Evolutionary conservation across 768 basidiomycete species (phyloP), one percentile per base, ranked within the genome.

Genomic region (Termitomyces sp.): DNA sequence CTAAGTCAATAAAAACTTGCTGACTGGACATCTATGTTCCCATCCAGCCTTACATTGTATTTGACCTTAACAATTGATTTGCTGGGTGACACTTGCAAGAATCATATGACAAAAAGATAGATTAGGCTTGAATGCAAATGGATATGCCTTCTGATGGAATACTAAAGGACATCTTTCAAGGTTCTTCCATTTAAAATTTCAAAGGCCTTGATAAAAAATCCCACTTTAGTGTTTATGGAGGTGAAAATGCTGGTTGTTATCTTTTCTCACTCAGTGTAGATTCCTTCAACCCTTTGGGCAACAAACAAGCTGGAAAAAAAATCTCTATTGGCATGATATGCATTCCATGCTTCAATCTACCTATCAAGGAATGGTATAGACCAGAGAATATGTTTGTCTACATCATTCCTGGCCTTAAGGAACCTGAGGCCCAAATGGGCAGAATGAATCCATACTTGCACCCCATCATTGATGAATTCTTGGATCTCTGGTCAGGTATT

Each of bases 191-290:
- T n/a, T 63, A 60, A 9, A 43, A 63, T 3, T 65, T 73, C 47
- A 59, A 57, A 43, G 71, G 68, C 5, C 64, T 63, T 1, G 64
- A 71, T 59, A 54, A 58, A 9, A 43, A 43, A 30, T 42, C 57
- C 23, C 65, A 62, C 42, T 68, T 66, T 23, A 23, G 23, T 2
- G 2, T 23, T 2, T 23, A 23, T 23, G 23, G 23, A 23, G 23
- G 23, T 23, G 23, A 23, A 23, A 23, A 23, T 23, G 23, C 23
- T 23, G 23, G 23, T 23, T 2, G 2, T 23, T 23, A 23, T 2
- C 23, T 23, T 23, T 23, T 23, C 23, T 23, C 23, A 23, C 23
- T 23, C 23, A 23, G 1, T 26, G 49, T 71, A 7, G 70, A 78
- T 53, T 71, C 64, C 11, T 57, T 61, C 38, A 55, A 57, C 42